Evolutionary conservation across 345 rosid species (phyloP).

Genomic region (Erucastrum elatum): DNA sequence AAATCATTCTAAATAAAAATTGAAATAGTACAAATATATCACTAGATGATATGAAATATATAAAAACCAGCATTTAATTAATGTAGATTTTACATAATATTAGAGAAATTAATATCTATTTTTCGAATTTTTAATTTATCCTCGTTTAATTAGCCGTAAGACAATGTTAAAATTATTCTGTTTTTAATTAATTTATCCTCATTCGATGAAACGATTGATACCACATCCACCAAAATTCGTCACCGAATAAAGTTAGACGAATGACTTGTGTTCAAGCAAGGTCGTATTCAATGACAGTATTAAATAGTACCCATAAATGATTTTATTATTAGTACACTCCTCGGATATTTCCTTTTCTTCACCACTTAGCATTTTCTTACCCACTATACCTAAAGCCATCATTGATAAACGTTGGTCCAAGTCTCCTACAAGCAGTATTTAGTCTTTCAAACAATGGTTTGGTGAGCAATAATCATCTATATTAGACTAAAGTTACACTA

Average conservation of each 20-base stretch:
- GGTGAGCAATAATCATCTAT: neutral
- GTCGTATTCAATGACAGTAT: neutral
- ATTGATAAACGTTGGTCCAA: slow-evolving; percentile 4
- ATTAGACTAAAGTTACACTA: neutral
- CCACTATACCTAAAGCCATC: slow-evolving; percentile 15
- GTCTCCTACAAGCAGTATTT: slow-evolving; percentile 8
- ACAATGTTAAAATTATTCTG: neutral
- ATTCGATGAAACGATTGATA: neutral
- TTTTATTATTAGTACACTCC: neutral
- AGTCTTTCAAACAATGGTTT: neutral
- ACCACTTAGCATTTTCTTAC: slow-evolving; percentile 19
- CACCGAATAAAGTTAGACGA: slow-evolving; percentile 11
- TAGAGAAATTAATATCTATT: neutral
- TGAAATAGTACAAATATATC: no score
- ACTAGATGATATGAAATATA: no score
- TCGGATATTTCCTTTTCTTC: neutral
- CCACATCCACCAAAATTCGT: neutral
- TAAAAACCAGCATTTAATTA: no score
- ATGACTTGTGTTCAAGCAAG: neutral
- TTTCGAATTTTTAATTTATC: neutral
- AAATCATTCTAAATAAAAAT: no score
- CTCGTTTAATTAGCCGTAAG: neutral
- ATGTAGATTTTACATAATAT: no score
- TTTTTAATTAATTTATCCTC: neutral
- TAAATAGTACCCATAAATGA: neutral